phyloP scores from a whole-genome alignment of 352 stramenopile genomes.

The Pythium brassicae region DNA sequence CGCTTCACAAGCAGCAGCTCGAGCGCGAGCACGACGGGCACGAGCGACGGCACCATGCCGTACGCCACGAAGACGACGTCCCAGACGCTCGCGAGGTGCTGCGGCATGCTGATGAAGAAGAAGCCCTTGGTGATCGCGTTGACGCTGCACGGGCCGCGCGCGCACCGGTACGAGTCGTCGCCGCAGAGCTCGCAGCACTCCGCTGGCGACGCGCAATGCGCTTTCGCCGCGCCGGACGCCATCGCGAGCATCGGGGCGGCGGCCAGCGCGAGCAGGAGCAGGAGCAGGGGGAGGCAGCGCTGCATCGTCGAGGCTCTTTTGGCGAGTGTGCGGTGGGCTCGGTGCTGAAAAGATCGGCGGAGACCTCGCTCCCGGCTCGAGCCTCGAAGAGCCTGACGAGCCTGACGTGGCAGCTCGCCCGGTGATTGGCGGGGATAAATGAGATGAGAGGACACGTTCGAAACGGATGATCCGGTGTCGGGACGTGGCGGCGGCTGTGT shows the following conservation, averaged over 20 bases:
- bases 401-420: too few relatives aligned
- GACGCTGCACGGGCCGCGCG: conserved; percentile 46
- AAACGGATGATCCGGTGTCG: too few relatives aligned
- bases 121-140: conserved; percentile 32
- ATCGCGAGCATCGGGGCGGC: background rate
- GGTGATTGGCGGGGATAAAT: too few relatives aligned
- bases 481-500: background rate
- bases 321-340: too few relatives aligned
- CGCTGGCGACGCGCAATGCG: conserved; percentile 11
- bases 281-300: background rate
- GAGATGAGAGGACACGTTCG: too few relatives aligned
- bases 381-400: too few relatives aligned
- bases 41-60: conserved; percentile 52
- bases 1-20: conserved; percentile 35
- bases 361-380: too few relatives aligned
- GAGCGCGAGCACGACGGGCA: conserved; percentile 32
- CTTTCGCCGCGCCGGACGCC: background rate
- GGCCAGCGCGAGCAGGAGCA: conserved; percentile 1
- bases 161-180: conserved; percentile 38
- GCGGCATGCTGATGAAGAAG: conserved; percentile 50
- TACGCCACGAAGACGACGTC: conserved; percentile 50
- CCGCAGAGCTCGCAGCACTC: conserved; percentile 50
- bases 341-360: too few relatives aligned
- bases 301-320: background rate
- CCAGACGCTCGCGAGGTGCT: conserved; percentile 32